Evolutionary conservation across 495 filamentous ascomycete genomes (phyloP), one percentile per base, ranked within the genome.

Genomic region (Aspergillus ellipticus): DNA sequence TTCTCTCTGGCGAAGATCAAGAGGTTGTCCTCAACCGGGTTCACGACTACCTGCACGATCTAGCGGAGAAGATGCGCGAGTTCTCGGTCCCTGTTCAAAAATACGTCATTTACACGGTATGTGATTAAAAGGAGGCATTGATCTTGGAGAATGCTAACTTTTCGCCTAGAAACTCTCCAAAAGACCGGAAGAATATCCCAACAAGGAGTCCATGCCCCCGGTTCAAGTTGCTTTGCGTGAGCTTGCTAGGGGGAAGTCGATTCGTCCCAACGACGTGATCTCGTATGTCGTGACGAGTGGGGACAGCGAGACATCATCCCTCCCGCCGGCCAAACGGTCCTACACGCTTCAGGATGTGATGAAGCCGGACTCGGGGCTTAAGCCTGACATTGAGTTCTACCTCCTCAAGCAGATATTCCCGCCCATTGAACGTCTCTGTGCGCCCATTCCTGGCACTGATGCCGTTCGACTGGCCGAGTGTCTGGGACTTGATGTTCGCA

Each of bases 341-440:
- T 92, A 89, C 67, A 83, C 88, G 6, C 84, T 87, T 11, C 87
- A 92, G 58, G 95, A 97, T 66, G 89, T 97, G 16, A 76, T 88
- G 57, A 91, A 92, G 57, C 49, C 83, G 16, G 84, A 83, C 54
- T 87, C 86, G 2, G 86, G 75, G 6, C 77, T 97, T 3, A 84
- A 87, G 60, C 91, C 88, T 28, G 92, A 97, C 68, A 80, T 95
- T 24, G 94, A 97, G 62, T 97, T 93, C 83, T 98, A 98, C 70
- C 84, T 98, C 29, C 84, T 90, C 72, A 98, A 98, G 76, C 94
- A 98, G 68, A 96, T 98, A 51, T 94, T 98, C 74, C 94, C 94
- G 6, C 94, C 95, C 2, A 96, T 98, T 52, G 94, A 98, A 75
- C 91, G 94, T 81, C 84, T 98, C 24, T 98, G 94, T 68, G 95